Base-by-base conservation (phyloP, 441 rosid genomes). In the Cnidoscolus chayamansa region DNA sequence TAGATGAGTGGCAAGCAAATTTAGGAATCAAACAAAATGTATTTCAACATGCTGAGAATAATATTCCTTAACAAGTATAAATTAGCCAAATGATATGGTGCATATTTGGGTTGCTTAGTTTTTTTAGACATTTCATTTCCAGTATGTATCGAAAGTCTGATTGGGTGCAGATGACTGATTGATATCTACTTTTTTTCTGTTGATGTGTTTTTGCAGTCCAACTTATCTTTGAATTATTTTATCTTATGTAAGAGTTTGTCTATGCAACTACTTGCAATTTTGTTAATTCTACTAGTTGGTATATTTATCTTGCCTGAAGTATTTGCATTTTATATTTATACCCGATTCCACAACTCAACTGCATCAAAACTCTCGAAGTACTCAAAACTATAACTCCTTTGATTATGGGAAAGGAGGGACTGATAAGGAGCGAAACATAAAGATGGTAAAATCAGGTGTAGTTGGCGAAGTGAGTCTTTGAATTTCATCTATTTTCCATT, bases 401-500 rank as follows among this genome's bases (percentile, higher is more conserved):
- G 74, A 70, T 17, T 75, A 79, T 72, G 77, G 58, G 67, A 79
- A 84, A 51, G 84, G 73, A 76, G 89, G 75, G 67, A 71, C 30
- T 71, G 84, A 88, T 65, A 78, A 67, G 53, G 90, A 90, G 74
- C 79, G 79, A 50, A 77, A 79, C 67, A 74, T 84, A 74, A 76
- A 50, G 79, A 82, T 69, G 66, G 80, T 85, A 59, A 66, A 76
- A 66, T 81, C 89, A 45, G 83, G 72, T 45, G 73, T 74, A 30
- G 74, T 79, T 50, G 81, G 58, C 71, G 85, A 86, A 77, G 95
- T 90, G 87, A 84, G 91, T 84, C 53, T 69, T 12, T 61, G 62
- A 61, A 60, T 60, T 60, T 63, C 43, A 64, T 57, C 62, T 60
- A 56, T 40, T 3, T 40, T 40, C 6, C 45, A 40, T 16, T 57